phyloP scores from a whole-genome alignment of 768 basidiomycete species.

The Boletus patriciae region DNA sequence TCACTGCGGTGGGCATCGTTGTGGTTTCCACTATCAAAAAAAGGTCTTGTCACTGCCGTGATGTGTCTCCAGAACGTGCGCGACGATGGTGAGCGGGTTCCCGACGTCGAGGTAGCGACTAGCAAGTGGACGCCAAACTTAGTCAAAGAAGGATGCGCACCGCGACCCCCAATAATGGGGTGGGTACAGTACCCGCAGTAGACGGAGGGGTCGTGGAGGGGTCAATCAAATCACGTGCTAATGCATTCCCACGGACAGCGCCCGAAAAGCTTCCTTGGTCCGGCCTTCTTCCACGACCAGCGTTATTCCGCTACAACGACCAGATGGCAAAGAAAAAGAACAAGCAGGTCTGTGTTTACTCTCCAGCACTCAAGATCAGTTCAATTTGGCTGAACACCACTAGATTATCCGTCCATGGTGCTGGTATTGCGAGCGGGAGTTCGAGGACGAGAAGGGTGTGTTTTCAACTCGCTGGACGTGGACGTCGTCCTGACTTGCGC shows the following conservation, averaged over 20 bases:
- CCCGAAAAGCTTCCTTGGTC: constrained; percentile 14
- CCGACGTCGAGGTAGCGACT: constrained; percentile 2
- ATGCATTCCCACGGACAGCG: constrained; percentile 21
- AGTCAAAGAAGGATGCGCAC: no score
- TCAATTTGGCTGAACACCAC: constrained; percentile 28
- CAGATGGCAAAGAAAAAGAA: constrained; percentile 57
- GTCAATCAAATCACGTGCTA: constrained; percentile 10
- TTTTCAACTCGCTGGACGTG: not conserved
- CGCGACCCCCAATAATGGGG: no score
- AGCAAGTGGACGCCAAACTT: not conserved
- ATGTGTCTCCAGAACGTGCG: constrained; percentile 4
- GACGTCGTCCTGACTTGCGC: not conserved
- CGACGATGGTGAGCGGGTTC: constrained; percentile 4
- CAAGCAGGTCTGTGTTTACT: constrained; percentile 35
- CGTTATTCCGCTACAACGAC: constrained; percentile 1
- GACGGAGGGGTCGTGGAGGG: not conserved
- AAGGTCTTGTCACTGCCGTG: constrained; percentile 7
- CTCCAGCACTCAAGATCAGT: not conserved
- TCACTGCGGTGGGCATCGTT: constrained; percentile 35
- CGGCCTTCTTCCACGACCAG: constrained; percentile 13
- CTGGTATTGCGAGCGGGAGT: constrained; percentile 99
- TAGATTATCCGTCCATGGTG: constrained; percentile 92
- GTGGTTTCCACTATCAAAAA: not conserved
- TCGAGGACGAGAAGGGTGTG: constrained; percentile 97
- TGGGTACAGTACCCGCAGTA: no score